phyloP scores from a whole-genome alignment of 441 rosid genomes.

The Bruguiera hainesii region DNA sequence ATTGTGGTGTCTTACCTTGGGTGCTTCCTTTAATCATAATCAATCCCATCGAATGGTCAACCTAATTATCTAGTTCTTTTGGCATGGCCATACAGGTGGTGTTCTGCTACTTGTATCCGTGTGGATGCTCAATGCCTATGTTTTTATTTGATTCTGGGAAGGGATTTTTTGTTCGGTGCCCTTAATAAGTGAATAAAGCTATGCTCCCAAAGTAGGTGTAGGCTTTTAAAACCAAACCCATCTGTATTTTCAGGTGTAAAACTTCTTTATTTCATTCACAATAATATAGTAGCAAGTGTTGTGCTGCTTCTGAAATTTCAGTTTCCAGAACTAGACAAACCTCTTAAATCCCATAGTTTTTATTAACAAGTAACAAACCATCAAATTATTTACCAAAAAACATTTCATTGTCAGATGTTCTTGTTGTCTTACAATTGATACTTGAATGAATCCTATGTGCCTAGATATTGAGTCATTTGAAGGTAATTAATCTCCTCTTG shows the following conservation, averaged over 20 bases:
- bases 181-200: constrained; percentile 6
- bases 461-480: neutral
- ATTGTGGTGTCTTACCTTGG: constrained; percentile 20
- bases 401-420: neutral
- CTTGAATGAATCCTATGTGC: neutral
- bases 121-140: constrained; percentile 4
- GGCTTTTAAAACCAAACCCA: neutral
- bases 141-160: constrained; percentile 10
- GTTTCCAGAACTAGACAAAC: neutral
- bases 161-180: neutral
- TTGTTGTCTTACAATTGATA: neutral
- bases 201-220: neutral
- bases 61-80: constrained; percentile 9
- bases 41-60: constrained; percentile 27
- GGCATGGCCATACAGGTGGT: neutral
- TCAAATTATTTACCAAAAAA: neutral
- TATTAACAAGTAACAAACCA: neutral
- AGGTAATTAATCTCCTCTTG: neutral
- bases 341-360: neutral
- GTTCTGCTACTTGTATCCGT: constrained; percentile 15
- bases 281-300: no score
- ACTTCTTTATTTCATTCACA: no score
- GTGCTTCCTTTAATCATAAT: constrained; percentile 17
- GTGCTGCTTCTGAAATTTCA: neutral
- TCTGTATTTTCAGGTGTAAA: no score